Evolutionary conservation across 257 asterid genomes (phyloP), one percentile per base, ranked within the genome.

Genomic region (Hygrophila difformis): DNA sequence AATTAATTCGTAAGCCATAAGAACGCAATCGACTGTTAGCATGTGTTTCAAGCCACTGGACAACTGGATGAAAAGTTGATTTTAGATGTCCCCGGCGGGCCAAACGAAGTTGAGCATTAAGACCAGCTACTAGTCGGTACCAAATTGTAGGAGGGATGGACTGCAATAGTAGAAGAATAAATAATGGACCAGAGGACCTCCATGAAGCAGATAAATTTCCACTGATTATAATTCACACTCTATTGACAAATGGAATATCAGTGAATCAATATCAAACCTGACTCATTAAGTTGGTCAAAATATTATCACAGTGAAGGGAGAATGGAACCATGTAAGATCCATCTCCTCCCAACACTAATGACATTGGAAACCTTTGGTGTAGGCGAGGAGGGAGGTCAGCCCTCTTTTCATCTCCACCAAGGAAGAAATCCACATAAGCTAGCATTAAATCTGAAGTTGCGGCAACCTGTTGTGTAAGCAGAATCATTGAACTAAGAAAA

Each of bases 261-360:
- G 18, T 10, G 46, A 44, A 39, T 37, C 1, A 26, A 36, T 10
- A 33, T 47, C 72, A 52, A 50, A 86, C 96, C 96, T 86, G 96
- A 65, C 86, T 86, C 82, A 82, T 73, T 57, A 86, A 74, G 63
- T 73, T 75, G 23, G 86, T 82, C 28, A 82, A 75, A 47, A 86
- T 79, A 58, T 77, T 79, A 57, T 86, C 93, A 64, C 82, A 72
- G 62, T 70, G 82, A 61, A 86, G 78, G 54, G 72, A 79, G 72
- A 86, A 86, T 49, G 96, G 96, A 50, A 75, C 73, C 88, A 86
- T 82, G 77, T 86, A 86, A 56, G 91, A 79, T 51, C 96, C 96
- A 70, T 86, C 82, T 74, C 96, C 96, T 47, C 94, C 94, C 44
- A 86, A 82, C 38, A 75, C 73, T 63, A 86, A 29, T 53, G 81